Evolutionary conservation across 2,329 filamentous ascomycete genomes (phyloP).

Genomic region (Endothia cerciana): DNA sequence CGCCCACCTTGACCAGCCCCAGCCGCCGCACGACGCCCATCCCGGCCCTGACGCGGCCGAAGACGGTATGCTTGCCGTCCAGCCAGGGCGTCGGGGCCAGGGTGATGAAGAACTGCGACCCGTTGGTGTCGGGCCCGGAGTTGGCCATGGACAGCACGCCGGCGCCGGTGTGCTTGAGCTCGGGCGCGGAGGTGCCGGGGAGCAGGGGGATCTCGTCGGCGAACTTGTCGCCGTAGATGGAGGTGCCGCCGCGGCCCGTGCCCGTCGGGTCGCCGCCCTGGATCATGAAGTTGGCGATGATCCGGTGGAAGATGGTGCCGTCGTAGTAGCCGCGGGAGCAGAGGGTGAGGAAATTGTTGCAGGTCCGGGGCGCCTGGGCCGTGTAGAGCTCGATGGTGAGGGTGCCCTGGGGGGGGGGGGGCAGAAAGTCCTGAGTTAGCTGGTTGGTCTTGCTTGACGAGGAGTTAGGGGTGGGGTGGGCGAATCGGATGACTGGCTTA

Average conservation of each 20-base stretch:
- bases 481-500: constrained; percentile 41
- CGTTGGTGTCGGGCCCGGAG: constrained; percentile 88
- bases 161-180: constrained; percentile 88
- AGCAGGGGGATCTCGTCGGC: constrained; percentile 78
- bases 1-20: constrained; percentile 82
- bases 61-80: constrained; percentile 96
- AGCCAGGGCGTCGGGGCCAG: constrained; percentile 94
- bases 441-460: neutral
- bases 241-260: constrained; percentile 84
- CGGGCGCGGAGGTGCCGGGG: constrained; percentile 39
- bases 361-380: constrained; percentile 84
- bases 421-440: constrained; percentile 13
- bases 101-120: constrained; percentile 94
- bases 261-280: constrained; percentile 94
- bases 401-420: constrained; percentile 63
- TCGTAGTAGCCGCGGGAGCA: constrained; percentile 86
- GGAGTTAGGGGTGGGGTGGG: constrained; percentile 8
- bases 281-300: constrained; percentile 96
- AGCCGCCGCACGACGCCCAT: constrained; percentile 85
- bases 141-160: constrained; percentile 98
- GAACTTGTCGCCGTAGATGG: constrained; percentile 93
- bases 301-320: constrained; percentile 83
- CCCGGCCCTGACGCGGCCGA: constrained; percentile 84
- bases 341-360: constrained; percentile 84
- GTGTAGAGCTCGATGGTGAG: constrained; percentile 91